Evolutionary conservation across 2,329 filamentous ascomycete genomes (phyloP).

Genomic region (Graphiopsis chlorocephala): DNA sequence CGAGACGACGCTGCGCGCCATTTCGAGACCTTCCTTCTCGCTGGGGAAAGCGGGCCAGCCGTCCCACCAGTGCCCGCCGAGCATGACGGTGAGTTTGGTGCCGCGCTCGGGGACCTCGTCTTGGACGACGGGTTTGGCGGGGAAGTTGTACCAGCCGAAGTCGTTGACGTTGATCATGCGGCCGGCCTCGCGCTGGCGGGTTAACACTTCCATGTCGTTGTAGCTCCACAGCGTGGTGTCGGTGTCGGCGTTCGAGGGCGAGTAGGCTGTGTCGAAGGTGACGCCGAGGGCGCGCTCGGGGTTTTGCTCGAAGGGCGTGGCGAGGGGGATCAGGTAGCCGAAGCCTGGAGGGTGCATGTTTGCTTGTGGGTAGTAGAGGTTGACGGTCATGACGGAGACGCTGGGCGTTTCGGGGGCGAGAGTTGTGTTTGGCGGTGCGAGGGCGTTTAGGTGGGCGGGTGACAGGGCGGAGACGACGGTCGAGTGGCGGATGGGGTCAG

Average conservation of each 20-base stretch:
- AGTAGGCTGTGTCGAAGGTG: conserved; percentile 75
- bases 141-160: conserved; percentile 35
- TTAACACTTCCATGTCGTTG: conserved; percentile 24
- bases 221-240: conserved; percentile 26
- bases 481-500: conserved; percentile 37
- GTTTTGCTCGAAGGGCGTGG: conserved; percentile 67
- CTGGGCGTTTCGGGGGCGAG: conserved; percentile 44
- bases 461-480: conserved; percentile 66
- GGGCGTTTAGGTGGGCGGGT: conserved; percentile 33
- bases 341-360: conserved; percentile 70
- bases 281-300: conserved; percentile 84
- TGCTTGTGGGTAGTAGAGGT: conserved; percentile 73
- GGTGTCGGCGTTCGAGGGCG: conserved; percentile 27
- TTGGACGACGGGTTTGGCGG: conserved; percentile 30
- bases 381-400: conserved; percentile 85
- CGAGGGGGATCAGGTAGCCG: conserved; percentile 85
- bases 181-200: conserved; percentile 24
- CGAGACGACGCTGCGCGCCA: conserved; percentile 67
- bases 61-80: conserved; percentile 92
- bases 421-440: conserved; percentile 17
- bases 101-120: conserved; percentile 48
- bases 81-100: conserved; percentile 89
- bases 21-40: conserved; percentile 62
- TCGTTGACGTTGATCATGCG: conserved; percentile 34
- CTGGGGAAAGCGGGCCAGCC: conserved; percentile 60